These are phyloP conservation scores for Pseudogymnoascus sp. DNA, from an alignment of 2,329 filamentous ascomycete genomes.

Conservation along the genomic window DNA sequence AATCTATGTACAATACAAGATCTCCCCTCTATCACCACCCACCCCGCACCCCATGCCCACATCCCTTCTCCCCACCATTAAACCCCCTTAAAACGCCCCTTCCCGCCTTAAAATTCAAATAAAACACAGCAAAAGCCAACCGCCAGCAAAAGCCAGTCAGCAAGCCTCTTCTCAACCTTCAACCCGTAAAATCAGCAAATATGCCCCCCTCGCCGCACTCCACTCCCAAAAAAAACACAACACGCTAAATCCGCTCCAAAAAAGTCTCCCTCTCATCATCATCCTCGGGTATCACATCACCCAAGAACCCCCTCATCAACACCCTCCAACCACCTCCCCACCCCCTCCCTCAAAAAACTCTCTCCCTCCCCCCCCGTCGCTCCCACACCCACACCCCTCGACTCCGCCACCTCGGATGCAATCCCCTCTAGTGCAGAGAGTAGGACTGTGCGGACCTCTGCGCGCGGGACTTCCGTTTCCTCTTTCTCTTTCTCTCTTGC, in stretches of 20 bases:
- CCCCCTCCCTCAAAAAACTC: slow-evolving; percentile 49
- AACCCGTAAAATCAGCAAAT: too few species aligned
- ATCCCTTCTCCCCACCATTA: not conserved
- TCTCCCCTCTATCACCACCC: not conserved
- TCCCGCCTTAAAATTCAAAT: not conserved
- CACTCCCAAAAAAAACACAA: not conserved
- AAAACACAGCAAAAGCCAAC: not conserved
- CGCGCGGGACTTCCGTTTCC: slow-evolving; percentile 47
- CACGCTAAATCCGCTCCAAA: not conserved
- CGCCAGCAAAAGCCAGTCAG: not conserved
- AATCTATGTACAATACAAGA: not conserved
- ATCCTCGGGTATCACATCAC: too few species aligned
- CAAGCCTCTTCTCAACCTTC: not conserved
- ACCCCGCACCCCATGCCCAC: not conserved
- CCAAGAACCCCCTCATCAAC: slow-evolving; percentile 30
- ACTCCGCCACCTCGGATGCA: too few species aligned
- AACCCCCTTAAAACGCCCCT: not conserved
- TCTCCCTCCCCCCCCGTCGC: slow-evolving; percentile 22
- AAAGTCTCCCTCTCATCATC: too few species aligned
- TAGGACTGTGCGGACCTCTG: slow-evolving; percentile 61
- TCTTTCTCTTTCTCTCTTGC: not conserved
- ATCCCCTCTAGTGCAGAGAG: slow-evolving; percentile 43
- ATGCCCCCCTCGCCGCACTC: not conserved
- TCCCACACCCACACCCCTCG: not conserved
- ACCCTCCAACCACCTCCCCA: slow-evolving; percentile 45